Evolutionary conservation across 768 basidiomycete species (phyloP).

Genomic region (Pluteus cervinus): DNA sequence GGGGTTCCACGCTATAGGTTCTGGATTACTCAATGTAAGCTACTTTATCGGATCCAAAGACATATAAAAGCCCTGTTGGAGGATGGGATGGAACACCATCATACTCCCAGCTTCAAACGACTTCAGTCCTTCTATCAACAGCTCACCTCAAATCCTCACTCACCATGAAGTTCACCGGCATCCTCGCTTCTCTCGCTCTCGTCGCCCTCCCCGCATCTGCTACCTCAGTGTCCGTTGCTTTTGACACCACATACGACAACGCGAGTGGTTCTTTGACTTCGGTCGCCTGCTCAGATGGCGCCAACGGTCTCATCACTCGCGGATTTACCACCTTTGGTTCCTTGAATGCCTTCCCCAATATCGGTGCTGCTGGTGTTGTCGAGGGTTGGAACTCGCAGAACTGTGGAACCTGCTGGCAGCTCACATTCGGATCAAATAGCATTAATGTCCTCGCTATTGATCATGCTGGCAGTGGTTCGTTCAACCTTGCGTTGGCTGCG

Average conservation of each 20-base stretch:
- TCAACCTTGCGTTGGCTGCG: slow-evolving; percentile 20
- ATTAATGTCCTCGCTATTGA: slow-evolving; percentile 45
- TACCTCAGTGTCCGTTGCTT: slow-evolving; percentile 19
- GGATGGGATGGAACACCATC: too few relatives aligned
- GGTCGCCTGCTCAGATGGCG: slow-evolving; percentile 25
- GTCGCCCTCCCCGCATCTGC: slow-evolving; percentile 16
- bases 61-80: too few relatives aligned
- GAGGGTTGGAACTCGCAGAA: slow-evolving; percentile 35
- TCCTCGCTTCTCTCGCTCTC: too few relatives aligned
- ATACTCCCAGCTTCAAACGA: too few relatives aligned
- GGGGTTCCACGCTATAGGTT: too few relatives aligned
- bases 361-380: slow-evolving; percentile 43
- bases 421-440: slow-evolving; percentile 33
- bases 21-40: too few relatives aligned
- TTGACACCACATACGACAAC: slow-evolving; percentile 38
- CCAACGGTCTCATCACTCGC: slow-evolving; percentile 31
- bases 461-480: slow-evolving; percentile 13
- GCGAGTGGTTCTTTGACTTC: slow-evolving; percentile 20
- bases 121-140: too few relatives aligned
- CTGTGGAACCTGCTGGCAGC: slow-evolving; percentile 51
- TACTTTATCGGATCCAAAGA: too few relatives aligned
- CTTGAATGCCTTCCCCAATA: slow-evolving; percentile 46
- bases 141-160: too few relatives aligned
- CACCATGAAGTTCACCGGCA: too few relatives aligned
- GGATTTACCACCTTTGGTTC: slow-evolving; percentile 36